Conservation (phyloP, 1,284 basidiomycete species). For the Trichosporon sp. region DNA sequence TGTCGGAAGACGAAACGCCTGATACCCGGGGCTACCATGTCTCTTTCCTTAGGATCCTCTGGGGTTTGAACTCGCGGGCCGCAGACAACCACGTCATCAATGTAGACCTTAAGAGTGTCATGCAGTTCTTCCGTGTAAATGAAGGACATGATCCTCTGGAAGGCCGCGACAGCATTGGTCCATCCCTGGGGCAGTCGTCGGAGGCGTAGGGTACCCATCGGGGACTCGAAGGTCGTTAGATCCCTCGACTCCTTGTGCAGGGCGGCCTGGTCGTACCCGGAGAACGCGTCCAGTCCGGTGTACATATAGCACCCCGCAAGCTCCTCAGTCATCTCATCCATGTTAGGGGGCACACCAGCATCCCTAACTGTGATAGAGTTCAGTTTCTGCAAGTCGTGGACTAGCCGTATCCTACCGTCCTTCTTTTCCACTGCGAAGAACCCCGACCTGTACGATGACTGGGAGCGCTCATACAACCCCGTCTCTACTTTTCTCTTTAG, state of each 20-base stretch:
- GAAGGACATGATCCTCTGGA: conserved; percentile 10
- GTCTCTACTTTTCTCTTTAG: not conserved
- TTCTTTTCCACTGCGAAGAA: conserved; percentile 15
- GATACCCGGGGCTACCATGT: not conserved
- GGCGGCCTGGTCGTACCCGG: conserved; percentile 12
- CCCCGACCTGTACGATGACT: conserved; percentile 4
- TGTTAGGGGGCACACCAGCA: conserved; percentile 5
- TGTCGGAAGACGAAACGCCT: conserved; percentile 9
- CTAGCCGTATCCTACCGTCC: conserved; percentile 10
- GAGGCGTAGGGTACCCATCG: conserved; percentile 11
- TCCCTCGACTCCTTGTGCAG: conserved; percentile 5
- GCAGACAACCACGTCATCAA: conserved; percentile 6
- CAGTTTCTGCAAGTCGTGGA: conserved; percentile 14
- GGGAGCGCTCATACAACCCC: conserved; percentile 7
- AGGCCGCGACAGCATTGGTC: conserved; percentile 13
- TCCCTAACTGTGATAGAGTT: conserved; percentile 9
- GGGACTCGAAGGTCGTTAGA: conserved; percentile 9
- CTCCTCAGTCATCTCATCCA: conserved; percentile 15
- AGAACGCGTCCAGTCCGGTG: conserved; percentile 10
- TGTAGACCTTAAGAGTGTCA: conserved; percentile 2
- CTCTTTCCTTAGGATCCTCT: not conserved
- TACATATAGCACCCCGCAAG: conserved; percentile 10
- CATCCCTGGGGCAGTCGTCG: conserved; percentile 9
- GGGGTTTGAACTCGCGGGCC: not conserved
- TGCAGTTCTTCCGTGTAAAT: conserved; percentile 8